These are phyloP conservation scores for Apiotrichum veenhuisii DNA, from an alignment of 1,284 basidiomycete species.

Conservation along the genomic window DNA sequence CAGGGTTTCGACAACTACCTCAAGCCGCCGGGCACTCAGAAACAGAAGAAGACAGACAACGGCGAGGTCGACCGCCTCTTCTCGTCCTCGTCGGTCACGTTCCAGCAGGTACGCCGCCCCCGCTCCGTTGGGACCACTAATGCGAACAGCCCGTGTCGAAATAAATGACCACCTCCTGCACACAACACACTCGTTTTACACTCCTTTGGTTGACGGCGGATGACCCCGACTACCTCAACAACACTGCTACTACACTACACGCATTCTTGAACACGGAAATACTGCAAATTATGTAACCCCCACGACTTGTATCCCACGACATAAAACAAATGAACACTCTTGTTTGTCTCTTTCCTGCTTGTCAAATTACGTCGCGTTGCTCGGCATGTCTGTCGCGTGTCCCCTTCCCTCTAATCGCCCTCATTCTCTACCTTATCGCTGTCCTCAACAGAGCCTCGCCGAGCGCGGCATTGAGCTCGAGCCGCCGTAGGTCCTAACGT, in stretches of 20 bases:
- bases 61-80: slow-evolving; percentile 51
- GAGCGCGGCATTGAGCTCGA: not conserved
- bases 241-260: not conserved
- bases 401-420: too few relatives aligned
- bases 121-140: not conserved
- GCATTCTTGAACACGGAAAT: not conserved
- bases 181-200: not conserved
- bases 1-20: slow-evolving; percentile 54
- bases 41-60: slow-evolving; percentile 46
- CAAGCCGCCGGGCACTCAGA: slow-evolving; percentile 45
- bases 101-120: slow-evolving; percentile 40
- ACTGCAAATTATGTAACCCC: not conserved
- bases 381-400: too few relatives aligned
- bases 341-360: not conserved
- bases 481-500: not conserved
- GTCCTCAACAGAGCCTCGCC: not conserved
- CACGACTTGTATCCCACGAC: not conserved
- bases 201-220: too few relatives aligned
- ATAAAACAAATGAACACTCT: not conserved
- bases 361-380: too few relatives aligned
- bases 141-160: slow-evolving; percentile 6
- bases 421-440: not conserved
- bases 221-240: too few relatives aligned
- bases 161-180: slow-evolving; percentile 11
- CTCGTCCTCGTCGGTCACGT: slow-evolving; percentile 48